Evolutionary conservation across 441 rosid species (phyloP), one percentile per base, ranked within the genome.

Genomic region (California macrophylla): DNA sequence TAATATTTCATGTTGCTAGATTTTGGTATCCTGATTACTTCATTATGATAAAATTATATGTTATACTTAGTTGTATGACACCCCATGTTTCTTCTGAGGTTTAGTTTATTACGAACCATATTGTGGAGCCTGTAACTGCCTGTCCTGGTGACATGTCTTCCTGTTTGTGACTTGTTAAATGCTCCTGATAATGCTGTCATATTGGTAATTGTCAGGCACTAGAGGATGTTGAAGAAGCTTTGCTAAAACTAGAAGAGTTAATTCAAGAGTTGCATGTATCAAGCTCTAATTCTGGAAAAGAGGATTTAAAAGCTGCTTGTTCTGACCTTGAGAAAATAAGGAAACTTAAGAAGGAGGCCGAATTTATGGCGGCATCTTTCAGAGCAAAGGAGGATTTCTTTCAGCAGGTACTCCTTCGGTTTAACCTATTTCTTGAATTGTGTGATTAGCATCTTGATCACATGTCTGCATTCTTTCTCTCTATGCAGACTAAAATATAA

Each of bases 341-440:
- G 82, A 95, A 91, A 85, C 97, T 95, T n/a, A 95, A 92, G 86
- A 92, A 95, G 82, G 99, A 95, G 85, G 97, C 99, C 70, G 98
- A 89, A 73, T 92, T 95, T 86, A 85, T 95, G 65, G 97, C 92
- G 82, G 99, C 89, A 64, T 95, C 98, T 79, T 89, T 90, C 80
- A 85, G 95, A 76, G 98, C 95, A 69, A 95, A 95, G 86, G 92
- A 94, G 71, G 97, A 88, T 78, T 90, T 83, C 69, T 81, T 95
- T 71, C 86, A 77, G 80, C 92, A 82, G 94, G 98, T 90, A 56
- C 56, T 66, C 24, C 74, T 54, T 61, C 60, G 71, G 70, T 64
- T 42, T 36, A 13, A 62, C 72, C n/a, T 26, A 12, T 71, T 47
- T 58, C 32, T 66, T 45, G 15, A 64, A 8, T 71, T 26, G 64